Evolutionary conservation across 805 yeast genomes (phyloP).

Genomic region (Zygotorulaspora florentina): DNA sequence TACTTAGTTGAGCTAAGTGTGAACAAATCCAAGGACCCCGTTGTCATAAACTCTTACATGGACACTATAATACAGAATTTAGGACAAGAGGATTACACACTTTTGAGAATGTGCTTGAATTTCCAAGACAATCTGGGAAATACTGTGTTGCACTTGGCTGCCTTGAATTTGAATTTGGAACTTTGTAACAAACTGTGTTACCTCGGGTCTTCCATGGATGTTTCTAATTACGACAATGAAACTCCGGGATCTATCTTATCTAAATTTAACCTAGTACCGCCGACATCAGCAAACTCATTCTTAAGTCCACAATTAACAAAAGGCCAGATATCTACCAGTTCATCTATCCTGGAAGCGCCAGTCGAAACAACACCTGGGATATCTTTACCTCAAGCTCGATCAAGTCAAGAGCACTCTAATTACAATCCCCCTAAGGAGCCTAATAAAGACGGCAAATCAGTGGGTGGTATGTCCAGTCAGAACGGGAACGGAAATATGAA

Average conservation of each 20-base stretch:
- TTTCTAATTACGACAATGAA: slow-evolving; percentile 29
- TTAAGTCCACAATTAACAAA: slow-evolving; percentile 5
- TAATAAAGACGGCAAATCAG: background rate
- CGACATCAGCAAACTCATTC: slow-evolving; percentile 11
- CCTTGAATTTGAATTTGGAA: slow-evolving; percentile 32
- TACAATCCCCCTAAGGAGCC: too few species aligned
- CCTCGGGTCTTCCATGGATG: slow-evolving; percentile 32
- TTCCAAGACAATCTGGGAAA: slow-evolving; percentile 81
- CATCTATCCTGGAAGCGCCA: slow-evolving; percentile 3
- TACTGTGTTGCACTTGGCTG: slow-evolving; percentile 79
- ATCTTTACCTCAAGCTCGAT: background rate
- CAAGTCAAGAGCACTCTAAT: background rate
- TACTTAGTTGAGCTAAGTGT: slow-evolving; percentile 56
- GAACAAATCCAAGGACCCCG: slow-evolving; percentile 44
- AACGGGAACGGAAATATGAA: background rate
- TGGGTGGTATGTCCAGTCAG: background rate
- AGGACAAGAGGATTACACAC: slow-evolving; percentile 36
- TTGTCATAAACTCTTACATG: slow-evolving; percentile 53
- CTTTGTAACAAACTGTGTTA: slow-evolving; percentile 31
- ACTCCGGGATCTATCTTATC: slow-evolving; percentile 31
- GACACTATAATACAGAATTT: slow-evolving; percentile 45
- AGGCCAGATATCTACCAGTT: slow-evolving; percentile 3
- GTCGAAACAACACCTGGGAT: slow-evolving; percentile 3
- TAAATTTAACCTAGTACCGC: slow-evolving; percentile 28
- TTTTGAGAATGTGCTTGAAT: slow-evolving; percentile 58